These are phyloP conservation scores for Arthrobotrys pseudoclavata DNA, from an alignment of 2,329 filamentous ascomycete species.

Conservation along the genomic window DNA sequence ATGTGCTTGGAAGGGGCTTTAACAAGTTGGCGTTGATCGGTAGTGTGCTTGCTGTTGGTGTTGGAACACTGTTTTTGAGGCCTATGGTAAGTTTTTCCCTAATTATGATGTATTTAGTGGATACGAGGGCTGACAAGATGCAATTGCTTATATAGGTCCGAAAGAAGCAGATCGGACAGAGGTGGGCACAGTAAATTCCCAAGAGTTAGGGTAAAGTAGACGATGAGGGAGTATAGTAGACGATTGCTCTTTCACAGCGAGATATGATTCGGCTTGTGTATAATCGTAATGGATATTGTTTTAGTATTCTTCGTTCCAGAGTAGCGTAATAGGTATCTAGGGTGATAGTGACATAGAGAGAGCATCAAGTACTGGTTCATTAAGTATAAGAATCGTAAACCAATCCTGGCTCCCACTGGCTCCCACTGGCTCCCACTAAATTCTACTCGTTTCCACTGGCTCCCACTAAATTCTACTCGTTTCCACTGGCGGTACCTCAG, in stretches of 20 bases:
- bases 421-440: no score
- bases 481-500: no score
- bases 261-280: conserved; percentile 3
- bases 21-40: conserved; percentile 87
- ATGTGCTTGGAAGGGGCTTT: conserved; percentile 92
- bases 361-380: no score
- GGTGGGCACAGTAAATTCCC: conserved; percentile 59
- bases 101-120: background rate
- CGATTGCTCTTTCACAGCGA: background rate
- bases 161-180: conserved; percentile 69
- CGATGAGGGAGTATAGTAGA: conserved; percentile 4
- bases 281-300: conserved; percentile 28
- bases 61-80: conserved; percentile 81
- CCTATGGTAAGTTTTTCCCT: conserved; percentile 79
- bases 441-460: no score
- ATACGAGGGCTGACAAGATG: conserved; percentile 4
- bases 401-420: no score
- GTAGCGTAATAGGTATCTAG: background rate
- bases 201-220: background rate
- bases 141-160: conserved; percentile 66
- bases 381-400: no score
- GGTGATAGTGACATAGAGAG: no score
- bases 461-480: no score
- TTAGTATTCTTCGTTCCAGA: background rate
- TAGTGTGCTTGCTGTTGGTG: conserved; percentile 83